These are phyloP conservation scores for Capsella bursapastoris DNA, from an alignment of 345 rosid species.

Conservation along the genomic window DNA sequence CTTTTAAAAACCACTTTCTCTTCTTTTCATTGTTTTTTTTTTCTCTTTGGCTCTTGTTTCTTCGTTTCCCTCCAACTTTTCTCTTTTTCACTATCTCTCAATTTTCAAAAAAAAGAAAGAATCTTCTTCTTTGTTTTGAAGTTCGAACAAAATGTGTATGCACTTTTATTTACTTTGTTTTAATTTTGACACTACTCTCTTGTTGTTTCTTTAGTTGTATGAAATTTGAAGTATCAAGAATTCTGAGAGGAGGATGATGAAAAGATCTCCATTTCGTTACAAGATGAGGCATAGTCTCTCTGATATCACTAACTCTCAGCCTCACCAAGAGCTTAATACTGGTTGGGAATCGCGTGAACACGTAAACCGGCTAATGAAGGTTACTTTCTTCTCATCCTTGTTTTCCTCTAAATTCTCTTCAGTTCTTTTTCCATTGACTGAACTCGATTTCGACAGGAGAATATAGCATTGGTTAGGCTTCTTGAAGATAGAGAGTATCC, in stretches of 20 bases:
- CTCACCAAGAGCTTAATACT: constrained; percentile 46
- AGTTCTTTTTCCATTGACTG: neutral
- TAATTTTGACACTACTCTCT: constrained; percentile 13
- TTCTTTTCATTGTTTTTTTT: constrained; percentile 5
- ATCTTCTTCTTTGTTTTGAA: constrained; percentile 28
- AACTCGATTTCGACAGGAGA: constrained; percentile 57
- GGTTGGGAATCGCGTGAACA: constrained; percentile 39
- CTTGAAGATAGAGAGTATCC: constrained; percentile 81
- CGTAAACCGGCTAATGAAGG: constrained; percentile 53
- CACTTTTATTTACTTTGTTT: neutral
- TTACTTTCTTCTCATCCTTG: neutral
- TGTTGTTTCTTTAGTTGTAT: too few relatives aligned
- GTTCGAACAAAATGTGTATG: neutral
- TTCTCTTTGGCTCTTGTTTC: constrained; percentile 6
- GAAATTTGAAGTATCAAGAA: too few relatives aligned
- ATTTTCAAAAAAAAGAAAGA: constrained; percentile 11
- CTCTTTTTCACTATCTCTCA: constrained; percentile 11
- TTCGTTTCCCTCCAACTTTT: constrained; percentile 24
- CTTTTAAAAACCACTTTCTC: constrained; percentile 25
- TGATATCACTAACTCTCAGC: constrained; percentile 66
- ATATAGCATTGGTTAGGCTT: constrained; percentile 58
- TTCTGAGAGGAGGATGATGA: constrained; percentile 36
- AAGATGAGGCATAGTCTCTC: constrained; percentile 59
- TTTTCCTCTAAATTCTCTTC: neutral
- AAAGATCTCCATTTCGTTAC: constrained; percentile 57